A percentile compares a stretch with the other conserved stretches of the same genome.
Evolutionary conservation across 2,329 filamentous ascomycete species (phyloP).

Genomic region (Helminthosporium solani): DNA sequence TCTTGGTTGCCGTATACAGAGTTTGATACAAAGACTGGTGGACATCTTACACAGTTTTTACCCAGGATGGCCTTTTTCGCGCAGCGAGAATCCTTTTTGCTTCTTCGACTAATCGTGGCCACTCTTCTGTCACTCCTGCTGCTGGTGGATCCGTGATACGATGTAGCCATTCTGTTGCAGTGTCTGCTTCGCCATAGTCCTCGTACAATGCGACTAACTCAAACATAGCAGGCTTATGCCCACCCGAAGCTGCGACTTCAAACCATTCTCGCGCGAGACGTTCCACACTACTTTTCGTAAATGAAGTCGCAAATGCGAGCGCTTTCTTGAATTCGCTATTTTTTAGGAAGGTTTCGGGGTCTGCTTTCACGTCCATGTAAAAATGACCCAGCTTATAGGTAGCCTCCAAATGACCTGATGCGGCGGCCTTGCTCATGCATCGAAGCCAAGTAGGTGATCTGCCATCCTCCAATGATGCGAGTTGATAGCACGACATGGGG

Average conservation of each 20-base stretch:
- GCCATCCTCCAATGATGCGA: slow-evolving; percentile 29
- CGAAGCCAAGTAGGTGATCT: slow-evolving; percentile 44
- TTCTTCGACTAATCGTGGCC: slow-evolving; percentile 24
- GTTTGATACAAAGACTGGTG: background rate
- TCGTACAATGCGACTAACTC: slow-evolving; percentile 26
- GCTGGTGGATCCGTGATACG: slow-evolving; percentile 19
- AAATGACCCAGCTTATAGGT: slow-evolving; percentile 42
- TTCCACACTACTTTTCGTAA: slow-evolving; percentile 16
- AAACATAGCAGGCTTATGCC: slow-evolving; percentile 32
- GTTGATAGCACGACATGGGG: slow-evolving; percentile 45
- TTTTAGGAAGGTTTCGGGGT: slow-evolving; percentile 10
- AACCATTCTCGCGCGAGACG: slow-evolving; percentile 35
- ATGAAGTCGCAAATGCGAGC: slow-evolving; percentile 27
- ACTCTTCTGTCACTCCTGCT: slow-evolving; percentile 23
- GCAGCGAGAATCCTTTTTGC: slow-evolving; percentile 16
- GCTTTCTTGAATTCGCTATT: slow-evolving; percentile 15
- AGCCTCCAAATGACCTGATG: slow-evolving; percentile 42
- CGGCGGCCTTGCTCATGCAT: slow-evolving; percentile 49
- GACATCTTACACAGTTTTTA: background rate
- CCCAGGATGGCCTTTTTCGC: background rate
- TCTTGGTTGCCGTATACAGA: background rate
- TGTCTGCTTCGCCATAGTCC: slow-evolving; percentile 15
- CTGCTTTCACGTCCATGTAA: slow-evolving; percentile 40
- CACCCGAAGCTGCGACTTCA: slow-evolving; percentile 22
- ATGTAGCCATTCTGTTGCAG: slow-evolving; percentile 14